These are phyloP conservation scores for Wickerhamiella australiensis DNA, from an alignment of 805 yeast species.

Conservation along the genomic window DNA sequence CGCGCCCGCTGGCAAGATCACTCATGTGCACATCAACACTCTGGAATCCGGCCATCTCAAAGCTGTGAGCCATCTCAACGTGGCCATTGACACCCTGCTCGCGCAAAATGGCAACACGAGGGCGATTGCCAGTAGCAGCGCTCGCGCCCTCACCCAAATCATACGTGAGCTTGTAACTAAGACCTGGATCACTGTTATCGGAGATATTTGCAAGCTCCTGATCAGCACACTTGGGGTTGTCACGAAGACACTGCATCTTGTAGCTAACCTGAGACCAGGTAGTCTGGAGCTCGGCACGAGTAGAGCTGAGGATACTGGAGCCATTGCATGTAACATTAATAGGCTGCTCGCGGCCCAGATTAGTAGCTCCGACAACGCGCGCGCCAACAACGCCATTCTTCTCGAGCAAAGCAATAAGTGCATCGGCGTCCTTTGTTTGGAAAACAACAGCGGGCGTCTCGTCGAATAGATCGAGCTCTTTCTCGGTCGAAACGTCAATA, in stretches of 20 bases:
- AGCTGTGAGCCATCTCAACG: conserved; percentile 96
- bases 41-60: conserved; percentile 88
- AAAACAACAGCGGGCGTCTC: conserved; percentile 95
- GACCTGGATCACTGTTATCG: conserved; percentile 85
- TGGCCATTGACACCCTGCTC: conserved; percentile 99
- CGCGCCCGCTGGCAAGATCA: conserved; percentile 66
- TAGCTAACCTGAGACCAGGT: conserved; percentile 82
- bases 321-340: conserved; percentile 39
- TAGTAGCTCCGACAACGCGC: conserved; percentile 54
- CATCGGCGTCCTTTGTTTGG: conserved; percentile 56
- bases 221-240: conserved; percentile 80
- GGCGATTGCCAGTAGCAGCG: conserved; percentile 34
- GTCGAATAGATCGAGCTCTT: conserved; percentile 55
- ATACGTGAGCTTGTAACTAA: conserved; percentile 66
- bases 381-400: conserved; percentile 46
- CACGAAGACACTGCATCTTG: conserved; percentile 82
- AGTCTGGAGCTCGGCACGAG: conserved; percentile 65
- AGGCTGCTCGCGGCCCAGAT: conserved; percentile 37
- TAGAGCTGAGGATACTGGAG: conserved; percentile 34
- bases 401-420: conserved; percentile 45
- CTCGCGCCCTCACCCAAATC: conserved; percentile 30
- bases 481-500: conserved; percentile 38
- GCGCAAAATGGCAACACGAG: conserved; percentile 89
- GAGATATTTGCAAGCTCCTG: conserved; percentile 66
- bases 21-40: conserved; percentile 96